Percentiles rank a stretch among this genome's conserved stretches.
Evolutionary conservation across 1,284 basidiomycete genomes (phyloP).

Genomic region (Leccinum huronense): DNA sequence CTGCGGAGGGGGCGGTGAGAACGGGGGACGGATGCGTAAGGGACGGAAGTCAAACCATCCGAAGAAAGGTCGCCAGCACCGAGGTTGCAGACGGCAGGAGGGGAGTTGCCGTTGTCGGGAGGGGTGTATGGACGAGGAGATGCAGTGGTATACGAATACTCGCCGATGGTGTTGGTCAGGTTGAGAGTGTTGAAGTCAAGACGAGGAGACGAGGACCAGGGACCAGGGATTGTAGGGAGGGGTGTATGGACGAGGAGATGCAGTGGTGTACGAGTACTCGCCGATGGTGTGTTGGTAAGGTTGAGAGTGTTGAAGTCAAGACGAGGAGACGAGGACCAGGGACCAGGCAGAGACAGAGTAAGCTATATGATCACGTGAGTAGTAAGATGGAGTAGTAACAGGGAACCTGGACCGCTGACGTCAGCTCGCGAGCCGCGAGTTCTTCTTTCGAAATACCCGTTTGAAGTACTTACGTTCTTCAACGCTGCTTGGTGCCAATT

Average conservation of each 20-base stretch:
- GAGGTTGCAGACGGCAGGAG: constrained; percentile 65
- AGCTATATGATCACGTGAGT: no score
- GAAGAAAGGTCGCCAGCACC: constrained; percentile 68
- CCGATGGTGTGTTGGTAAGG: not conserved
- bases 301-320: not conserved
- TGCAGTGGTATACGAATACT: constrained; percentile 63
- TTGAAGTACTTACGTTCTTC: no score
- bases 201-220: constrained; percentile 53
- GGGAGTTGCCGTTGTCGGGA: constrained; percentile 63
- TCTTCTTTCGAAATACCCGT: no score
- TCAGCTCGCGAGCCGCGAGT: no score
- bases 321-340: not conserved
- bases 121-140: constrained; percentile 69
- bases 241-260: not conserved
- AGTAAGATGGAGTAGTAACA: no score
- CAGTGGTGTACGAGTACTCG: not conserved
- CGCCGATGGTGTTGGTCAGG: constrained; percentile 53
- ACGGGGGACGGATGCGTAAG: constrained; percentile 62
- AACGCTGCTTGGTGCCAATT: no score
- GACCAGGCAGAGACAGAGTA: no score
- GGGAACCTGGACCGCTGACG: no score
- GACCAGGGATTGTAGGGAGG: constrained; percentile 38
- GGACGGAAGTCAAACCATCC: constrained; percentile 61
- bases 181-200: constrained; percentile 62
- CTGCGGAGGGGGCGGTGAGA: constrained; percentile 54